phyloP scores from a whole-genome alignment of 768 basidiomycete species.

The Arthromyces matolae region DNA sequence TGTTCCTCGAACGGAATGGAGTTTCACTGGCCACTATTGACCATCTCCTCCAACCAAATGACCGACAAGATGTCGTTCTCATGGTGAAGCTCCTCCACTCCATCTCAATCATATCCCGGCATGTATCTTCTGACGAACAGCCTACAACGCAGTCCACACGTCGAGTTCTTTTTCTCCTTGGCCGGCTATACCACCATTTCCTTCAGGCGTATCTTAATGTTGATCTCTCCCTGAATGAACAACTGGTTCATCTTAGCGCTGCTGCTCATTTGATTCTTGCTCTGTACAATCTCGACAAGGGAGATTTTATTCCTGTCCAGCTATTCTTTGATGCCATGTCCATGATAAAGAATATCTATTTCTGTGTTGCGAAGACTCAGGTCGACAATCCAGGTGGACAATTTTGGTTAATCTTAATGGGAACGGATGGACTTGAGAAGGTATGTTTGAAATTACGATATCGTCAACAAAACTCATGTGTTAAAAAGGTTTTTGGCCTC shows the following conservation, averaged over 20 bases:
- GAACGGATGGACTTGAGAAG: conserved; percentile 37
- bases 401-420: conserved; percentile 34
- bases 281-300: not conserved
- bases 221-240: conserved; percentile 26
- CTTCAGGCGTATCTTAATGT: conserved; percentile 25
- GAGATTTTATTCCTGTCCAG: conserved; percentile 9
- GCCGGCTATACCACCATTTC: not conserved
- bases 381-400: conserved; percentile 25
- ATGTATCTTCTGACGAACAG: conserved; percentile 21
- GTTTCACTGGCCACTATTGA: conserved; percentile 10
- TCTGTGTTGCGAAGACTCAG: conserved; percentile 36
- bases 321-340: conserved; percentile 30
- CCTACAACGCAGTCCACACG: conserved; percentile 19
- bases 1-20: conserved; percentile 19
- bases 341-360: conserved; percentile 36
- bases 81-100: conserved; percentile 21
- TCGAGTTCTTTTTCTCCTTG: not conserved
- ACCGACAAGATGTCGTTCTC: conserved; percentile 28
- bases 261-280: conserved; percentile 3
- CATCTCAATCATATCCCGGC: conserved; percentile 22
- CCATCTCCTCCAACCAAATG: conserved; percentile 20
- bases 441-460: no score
- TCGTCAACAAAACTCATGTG: no score
- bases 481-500: conserved; percentile 30
- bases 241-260: conserved; percentile 26